Percentiles rank a stretch among this genome's conserved stretches.
phyloP scores from a whole-genome alignment of 768 basidiomycete genomes.

The Gloeostereum incarnatum region DNA sequence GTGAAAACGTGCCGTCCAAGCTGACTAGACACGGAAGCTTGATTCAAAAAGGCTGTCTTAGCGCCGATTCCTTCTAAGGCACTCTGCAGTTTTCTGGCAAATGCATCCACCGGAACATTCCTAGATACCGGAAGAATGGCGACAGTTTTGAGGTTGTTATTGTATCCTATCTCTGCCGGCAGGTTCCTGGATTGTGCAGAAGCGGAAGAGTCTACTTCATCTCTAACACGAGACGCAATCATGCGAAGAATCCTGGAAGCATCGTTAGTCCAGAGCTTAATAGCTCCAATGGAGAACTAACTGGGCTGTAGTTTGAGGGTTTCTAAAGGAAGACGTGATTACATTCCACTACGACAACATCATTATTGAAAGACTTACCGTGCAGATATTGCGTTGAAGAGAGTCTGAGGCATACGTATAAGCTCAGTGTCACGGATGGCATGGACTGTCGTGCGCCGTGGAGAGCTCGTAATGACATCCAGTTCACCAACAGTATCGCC shows the following conservation, averaged over 20 bases:
- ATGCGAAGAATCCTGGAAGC: slow-evolving; percentile 58
- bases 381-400: slow-evolving; percentile 95
- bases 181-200: slow-evolving; percentile 39
- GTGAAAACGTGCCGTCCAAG: slow-evolving; percentile 94
- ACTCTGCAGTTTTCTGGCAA: slow-evolving; percentile 80
- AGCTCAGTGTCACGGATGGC: slow-evolving; percentile 98
- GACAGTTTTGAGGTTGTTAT: slow-evolving; percentile 93
- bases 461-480: slow-evolving; percentile 90
- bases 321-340: slow-evolving; percentile 28
- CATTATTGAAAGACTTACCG: slow-evolving; percentile 33
- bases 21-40: slow-evolving; percentile 85
- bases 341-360: neutral
- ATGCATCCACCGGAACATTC: slow-evolving; percentile 81
- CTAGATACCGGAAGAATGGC: slow-evolving; percentile 85
- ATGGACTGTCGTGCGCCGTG: slow-evolving; percentile 84
- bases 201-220: slow-evolving; percentile 63
- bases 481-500: slow-evolving; percentile 96
- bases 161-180: slow-evolving; percentile 56
- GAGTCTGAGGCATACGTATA: slow-evolving; percentile 91
- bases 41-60: slow-evolving; percentile 86
- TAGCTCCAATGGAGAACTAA: slow-evolving; percentile 21
- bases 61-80: slow-evolving; percentile 93
- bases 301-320: slow-evolving; percentile 82
- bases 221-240: slow-evolving; percentile 88
- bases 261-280: neutral